Evolutionary conservation across 2,329 filamentous ascomycete species (phyloP), one percentile per base, ranked within the genome.

Genomic region (Coniosporium tulheliwenetii): DNA sequence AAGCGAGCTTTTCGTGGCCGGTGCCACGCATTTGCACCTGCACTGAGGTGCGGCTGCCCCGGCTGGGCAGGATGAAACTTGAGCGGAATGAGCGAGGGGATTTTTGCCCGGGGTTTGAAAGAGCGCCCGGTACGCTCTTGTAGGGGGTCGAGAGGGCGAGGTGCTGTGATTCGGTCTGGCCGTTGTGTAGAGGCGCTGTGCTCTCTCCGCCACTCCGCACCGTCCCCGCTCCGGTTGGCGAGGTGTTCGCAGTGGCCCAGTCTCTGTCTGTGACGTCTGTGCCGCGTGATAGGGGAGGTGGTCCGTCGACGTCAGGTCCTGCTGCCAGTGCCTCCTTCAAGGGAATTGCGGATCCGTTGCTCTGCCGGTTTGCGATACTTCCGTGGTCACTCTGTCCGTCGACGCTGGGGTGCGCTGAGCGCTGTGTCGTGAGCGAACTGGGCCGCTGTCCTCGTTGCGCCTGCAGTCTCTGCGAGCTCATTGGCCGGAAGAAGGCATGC

Each of bases 381-480:
- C 53, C 58, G 16, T 67, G 56, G 40, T 68, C 10, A 39, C 38
- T 5, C 38, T 45, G 12, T 43, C 39, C 37, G 37, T 43, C 40
- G 7, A 26, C 19, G 19, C 19, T 26, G 7, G 19, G 4, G 4
- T 26, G 19, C 19, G 7, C 4, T 7, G 19, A 26, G 19, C 19
- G 19, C 19, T 26, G 19, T 26, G 19, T 26, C 19, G 19, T 26
- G 29, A 41, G n/a, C 8, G 32, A 37, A 12, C 54, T 61, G 32
- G 67, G 70, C 37, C 67, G 66, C 49, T 68, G 75, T 47, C 79
- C 78, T 58, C 89, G 73, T 61, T 96, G 91, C 41, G 86, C 86
- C 62, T 96, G 89, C 39, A 96, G 68, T 57, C 85, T 81, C 58
- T 94, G 86, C 16, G 89, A 93, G 63, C 87, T 96, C 85, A 98